These are phyloP conservation scores for Colletotrichum tropicale DNA, from an alignment of 2,329 filamentous ascomycete genomes.

Conservation along the genomic window DNA sequence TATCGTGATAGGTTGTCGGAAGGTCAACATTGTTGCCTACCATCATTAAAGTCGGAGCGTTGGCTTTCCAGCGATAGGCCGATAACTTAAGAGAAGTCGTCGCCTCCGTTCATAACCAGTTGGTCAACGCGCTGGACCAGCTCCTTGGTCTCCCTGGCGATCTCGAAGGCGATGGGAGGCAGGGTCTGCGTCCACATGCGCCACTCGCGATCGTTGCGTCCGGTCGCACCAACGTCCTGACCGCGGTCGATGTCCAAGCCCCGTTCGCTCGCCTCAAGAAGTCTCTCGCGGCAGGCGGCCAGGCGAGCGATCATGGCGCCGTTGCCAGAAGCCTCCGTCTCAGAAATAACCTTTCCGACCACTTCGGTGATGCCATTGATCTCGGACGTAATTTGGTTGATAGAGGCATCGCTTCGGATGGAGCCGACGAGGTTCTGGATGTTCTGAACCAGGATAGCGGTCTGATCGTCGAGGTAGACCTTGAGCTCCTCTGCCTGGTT, in stretches of 20 bases:
- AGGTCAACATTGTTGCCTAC: not conserved
- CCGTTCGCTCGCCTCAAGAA: constrained; percentile 67
- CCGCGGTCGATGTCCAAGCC: constrained; percentile 68
- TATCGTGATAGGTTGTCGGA: not conserved
- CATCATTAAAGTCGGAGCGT: not conserved
- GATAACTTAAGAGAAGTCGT: constrained; percentile 48
- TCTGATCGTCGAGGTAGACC: constrained; percentile 85
- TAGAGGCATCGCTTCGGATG: constrained; percentile 68
- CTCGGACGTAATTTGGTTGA: constrained; percentile 70
- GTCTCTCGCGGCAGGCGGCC: constrained; percentile 65
- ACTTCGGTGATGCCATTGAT: constrained; percentile 73
- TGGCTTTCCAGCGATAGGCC: not conserved
- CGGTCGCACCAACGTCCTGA: constrained; percentile 58
- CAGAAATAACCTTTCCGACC: constrained; percentile 71
- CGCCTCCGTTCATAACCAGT: constrained; percentile 34
- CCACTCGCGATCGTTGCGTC: constrained; percentile 61
- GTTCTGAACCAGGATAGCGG: constrained; percentile 76
- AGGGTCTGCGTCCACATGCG: constrained; percentile 71
- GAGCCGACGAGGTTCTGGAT: constrained; percentile 82
- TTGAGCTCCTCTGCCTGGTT: constrained; percentile 56
- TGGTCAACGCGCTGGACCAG: constrained; percentile 52
- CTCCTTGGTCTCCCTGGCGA: constrained; percentile 82
- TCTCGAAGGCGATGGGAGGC: constrained; percentile 85
- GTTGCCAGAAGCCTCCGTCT: constrained; percentile 64
- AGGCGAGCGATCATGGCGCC: constrained; percentile 61